Percentiles rank a stretch among this genome's conserved stretches.
Conservation (phyloP, 768 basidiomycete species). For the Boletus rubroflammeus region DNA sequence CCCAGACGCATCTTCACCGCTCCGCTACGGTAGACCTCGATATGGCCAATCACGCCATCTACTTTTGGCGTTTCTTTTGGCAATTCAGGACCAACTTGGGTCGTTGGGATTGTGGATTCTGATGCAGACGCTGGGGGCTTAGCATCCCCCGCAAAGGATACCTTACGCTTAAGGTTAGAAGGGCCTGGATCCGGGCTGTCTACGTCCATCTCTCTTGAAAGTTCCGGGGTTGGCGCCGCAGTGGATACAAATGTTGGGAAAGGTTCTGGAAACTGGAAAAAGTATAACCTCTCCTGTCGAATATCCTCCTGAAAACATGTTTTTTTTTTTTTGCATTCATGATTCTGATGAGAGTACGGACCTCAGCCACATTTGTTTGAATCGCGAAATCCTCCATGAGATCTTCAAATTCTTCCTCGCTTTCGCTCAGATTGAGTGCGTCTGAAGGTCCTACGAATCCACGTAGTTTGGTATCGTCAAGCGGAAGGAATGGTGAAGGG, state of each 20-base stretch:
- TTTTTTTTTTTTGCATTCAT: neutral
- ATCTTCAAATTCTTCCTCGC: conserved; percentile 79
- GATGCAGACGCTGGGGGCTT: conserved; percentile 42
- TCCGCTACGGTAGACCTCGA: conserved; percentile 85
- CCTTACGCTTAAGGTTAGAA: conserved; percentile 38
- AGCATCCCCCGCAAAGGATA: conserved; percentile 62
- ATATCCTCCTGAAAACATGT: conserved; percentile 40
- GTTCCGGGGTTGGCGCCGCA: conserved; percentile 26
- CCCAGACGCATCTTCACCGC: conserved; percentile 80
- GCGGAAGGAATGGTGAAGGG: neutral
- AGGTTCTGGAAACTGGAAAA: conserved; percentile 87
- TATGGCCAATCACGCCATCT: conserved; percentile 78
- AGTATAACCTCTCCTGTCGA: conserved; percentile 69
- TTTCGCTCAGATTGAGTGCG: conserved; percentile 68
- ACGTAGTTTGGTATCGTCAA: neutral
- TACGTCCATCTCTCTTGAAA: conserved; percentile 33
- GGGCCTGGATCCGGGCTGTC: conserved; percentile 28
- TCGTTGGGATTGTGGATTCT: conserved; percentile 21
- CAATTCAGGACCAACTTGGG: conserved; percentile 17
- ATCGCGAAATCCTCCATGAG: conserved; percentile 67
- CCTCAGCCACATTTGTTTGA: conserved; percentile 38
- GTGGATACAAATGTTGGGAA: conserved; percentile 69
- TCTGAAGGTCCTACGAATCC: conserved; percentile 36
- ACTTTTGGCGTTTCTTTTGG: conserved; percentile 38
- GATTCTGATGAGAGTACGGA: conserved; percentile 18